Evolutionary conservation across 768 basidiomycete genomes (phyloP), one percentile per base, ranked within the genome.

Genomic region (Lepiota venenata): DNA sequence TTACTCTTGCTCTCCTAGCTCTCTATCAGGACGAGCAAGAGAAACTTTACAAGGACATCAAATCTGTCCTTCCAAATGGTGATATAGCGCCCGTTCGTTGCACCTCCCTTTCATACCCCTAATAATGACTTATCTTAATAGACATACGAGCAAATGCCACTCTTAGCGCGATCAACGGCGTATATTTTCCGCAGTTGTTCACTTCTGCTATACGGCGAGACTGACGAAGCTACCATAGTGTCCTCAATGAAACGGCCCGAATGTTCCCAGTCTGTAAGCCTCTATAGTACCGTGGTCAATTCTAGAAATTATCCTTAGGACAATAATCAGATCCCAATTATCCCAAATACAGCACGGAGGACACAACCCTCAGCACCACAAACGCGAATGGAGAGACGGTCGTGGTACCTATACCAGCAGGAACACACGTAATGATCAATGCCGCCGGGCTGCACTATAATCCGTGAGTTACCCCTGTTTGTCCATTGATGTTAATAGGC

Each of bases 11-110:
- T 3, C 48, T 77, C 32, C 59, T 80, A 12, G 77, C 78, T 0
- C 61, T 77, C 21, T 65, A 78, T 56, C 75, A 64, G 3, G 74
- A 75, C 8, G 67, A 74, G 53, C 78, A 80, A 56, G 72, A 77
- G 49, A 73, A 65, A 47, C 63, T 80, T 12, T 72, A 67, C 55
- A 52, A 72, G 27, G 69, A 76, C 37, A 71, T 71, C 49, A 60
- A 58, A 7, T 47, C 49, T 11, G 52, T 70, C 4, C 49, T 69
- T 27, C 51, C 68, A 2, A 58, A 61, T 18, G 65, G 65, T 11
- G 58, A 61, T n/a, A n/a, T 52, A 35, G 25, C 25, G n/a, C 64
- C 57, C 22, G 14, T 56, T 9, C 46, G 41, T 42, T 18, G n/a
- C 7, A 50, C 7, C 3, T 29, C 14, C 27, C 32, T 20, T 11